Conservation (phyloP, 257 asterid species). For the Solanum pennellii region DNA sequence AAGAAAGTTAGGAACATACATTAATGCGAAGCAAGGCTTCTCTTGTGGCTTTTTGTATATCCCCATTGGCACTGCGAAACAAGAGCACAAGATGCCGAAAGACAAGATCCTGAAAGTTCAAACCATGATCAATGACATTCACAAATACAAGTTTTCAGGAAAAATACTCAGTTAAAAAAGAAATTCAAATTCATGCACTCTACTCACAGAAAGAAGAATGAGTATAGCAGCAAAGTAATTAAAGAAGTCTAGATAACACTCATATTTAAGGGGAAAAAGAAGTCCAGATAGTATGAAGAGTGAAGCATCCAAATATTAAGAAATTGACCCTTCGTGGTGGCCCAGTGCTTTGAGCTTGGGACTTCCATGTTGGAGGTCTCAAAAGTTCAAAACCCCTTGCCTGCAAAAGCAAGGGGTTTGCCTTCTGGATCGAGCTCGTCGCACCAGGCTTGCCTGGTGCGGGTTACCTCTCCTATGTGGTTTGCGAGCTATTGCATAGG, state of each 20-base stretch:
- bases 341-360: no score
- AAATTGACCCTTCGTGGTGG: not conserved
- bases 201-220: not conserved
- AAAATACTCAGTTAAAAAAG: not conserved
- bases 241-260: not conserved
- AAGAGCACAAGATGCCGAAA: slow-evolving; percentile 51
- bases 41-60: slow-evolving; percentile 52
- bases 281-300: not conserved
- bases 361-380: no score
- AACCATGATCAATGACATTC: not conserved
- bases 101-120: slow-evolving; percentile 50
- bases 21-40: slow-evolving; percentile 62
- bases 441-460: no score
- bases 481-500: no score
- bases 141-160: not conserved
- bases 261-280: not conserved
- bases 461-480: no score
- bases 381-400: no score
- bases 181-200: not conserved
- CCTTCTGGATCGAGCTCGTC: no score
- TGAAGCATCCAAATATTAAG: not conserved
- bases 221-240: not conserved
- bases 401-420: no score
- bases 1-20: slow-evolving; percentile 35
- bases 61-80: slow-evolving; percentile 46